Percentiles rank a stretch among this genome's conserved stretches.
Evolutionary conservation across 805 yeast species (phyloP).

Genomic region (Danielia oregonensis): DNA sequence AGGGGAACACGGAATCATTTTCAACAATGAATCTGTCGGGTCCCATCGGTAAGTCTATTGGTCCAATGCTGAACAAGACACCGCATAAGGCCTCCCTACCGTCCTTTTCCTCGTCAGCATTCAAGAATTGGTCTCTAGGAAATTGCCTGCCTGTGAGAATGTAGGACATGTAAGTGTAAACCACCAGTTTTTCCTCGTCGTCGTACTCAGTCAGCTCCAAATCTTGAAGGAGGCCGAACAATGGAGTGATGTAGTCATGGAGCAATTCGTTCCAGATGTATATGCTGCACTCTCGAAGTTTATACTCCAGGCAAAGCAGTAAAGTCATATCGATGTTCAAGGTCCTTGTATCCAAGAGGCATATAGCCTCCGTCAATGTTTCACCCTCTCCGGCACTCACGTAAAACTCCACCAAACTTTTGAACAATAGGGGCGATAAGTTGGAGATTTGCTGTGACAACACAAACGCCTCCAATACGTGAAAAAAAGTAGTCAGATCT

Average conservation of each 20-base stretch:
- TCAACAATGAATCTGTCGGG: background rate
- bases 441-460: conserved; percentile 40
- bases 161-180: conserved; percentile 60
- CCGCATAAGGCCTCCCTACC: conserved; percentile 10
- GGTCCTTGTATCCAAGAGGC: conserved; percentile 60
- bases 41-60: conserved; percentile 31
- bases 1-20: conserved; percentile 49
- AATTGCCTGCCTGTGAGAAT: conserved; percentile 74
- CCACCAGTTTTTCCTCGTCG: conserved; percentile 17
- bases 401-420: conserved; percentile 55
- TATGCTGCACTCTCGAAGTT: conserved; percentile 57
- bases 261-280: conserved; percentile 72
- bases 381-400: conserved; percentile 39
- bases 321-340: conserved; percentile 79
- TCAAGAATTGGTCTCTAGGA: conserved; percentile 60
- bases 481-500: conserved; percentile 43
- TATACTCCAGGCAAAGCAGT: conserved; percentile 51
- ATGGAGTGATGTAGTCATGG: conserved; percentile 68
- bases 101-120: conserved; percentile 15
- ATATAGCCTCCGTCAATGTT: conserved; percentile 61
- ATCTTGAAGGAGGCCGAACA: conserved; percentile 48
- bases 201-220: conserved; percentile 3
- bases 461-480: conserved; percentile 50
- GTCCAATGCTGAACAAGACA: conserved; percentile 41
- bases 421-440: conserved; percentile 63